Percentiles rank a stretch among this genome's conserved stretches.
phyloP scores from a whole-genome alignment of 1,284 basidiomycete species.

The Wolfiporia cocos region DNA sequence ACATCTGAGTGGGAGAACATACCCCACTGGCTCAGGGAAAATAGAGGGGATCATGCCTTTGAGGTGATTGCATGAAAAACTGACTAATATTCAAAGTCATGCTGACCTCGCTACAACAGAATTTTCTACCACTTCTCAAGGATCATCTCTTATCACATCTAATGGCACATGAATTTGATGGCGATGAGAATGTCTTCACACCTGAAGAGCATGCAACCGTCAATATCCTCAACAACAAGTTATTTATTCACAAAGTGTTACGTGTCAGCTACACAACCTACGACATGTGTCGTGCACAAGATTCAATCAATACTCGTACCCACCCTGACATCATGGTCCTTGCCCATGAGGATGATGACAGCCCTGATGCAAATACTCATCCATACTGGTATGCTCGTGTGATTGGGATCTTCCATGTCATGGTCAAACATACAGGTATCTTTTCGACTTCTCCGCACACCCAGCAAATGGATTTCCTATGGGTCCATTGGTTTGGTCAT shows the following conservation, averaged over 20 bases:
- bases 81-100: no score
- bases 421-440: conserved; percentile 9
- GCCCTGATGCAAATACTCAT: conserved; percentile 1
- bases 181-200: conserved; percentile 12
- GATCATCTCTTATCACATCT: conserved; percentile 19
- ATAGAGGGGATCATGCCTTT: conserved; percentile 10
- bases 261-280: conserved; percentile 39
- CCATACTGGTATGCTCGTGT: conserved; percentile 17
- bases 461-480: conserved; percentile 27
- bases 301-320: conserved; percentile 28
- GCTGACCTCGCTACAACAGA: conserved; percentile 7
- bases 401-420: conserved; percentile 17
- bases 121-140: conserved; percentile 15
- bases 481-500: conserved; percentile 28
- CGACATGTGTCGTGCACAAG: conserved; percentile 29
- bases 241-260: conserved; percentile 24
- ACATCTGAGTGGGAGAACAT: conserved; percentile 6
- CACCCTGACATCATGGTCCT: conserved; percentile 29
- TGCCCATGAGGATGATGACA: conserved; percentile 14
- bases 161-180: conserved; percentile 5
- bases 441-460: background rate
- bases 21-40: conserved; percentile 6
- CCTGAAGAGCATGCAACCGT: conserved; percentile 8
- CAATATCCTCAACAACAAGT: conserved; percentile 17
- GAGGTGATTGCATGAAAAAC: no score